Base-by-base conservation (phyloP, 2,329 filamentous ascomycete genomes). In the Pezicula carpinea region DNA sequence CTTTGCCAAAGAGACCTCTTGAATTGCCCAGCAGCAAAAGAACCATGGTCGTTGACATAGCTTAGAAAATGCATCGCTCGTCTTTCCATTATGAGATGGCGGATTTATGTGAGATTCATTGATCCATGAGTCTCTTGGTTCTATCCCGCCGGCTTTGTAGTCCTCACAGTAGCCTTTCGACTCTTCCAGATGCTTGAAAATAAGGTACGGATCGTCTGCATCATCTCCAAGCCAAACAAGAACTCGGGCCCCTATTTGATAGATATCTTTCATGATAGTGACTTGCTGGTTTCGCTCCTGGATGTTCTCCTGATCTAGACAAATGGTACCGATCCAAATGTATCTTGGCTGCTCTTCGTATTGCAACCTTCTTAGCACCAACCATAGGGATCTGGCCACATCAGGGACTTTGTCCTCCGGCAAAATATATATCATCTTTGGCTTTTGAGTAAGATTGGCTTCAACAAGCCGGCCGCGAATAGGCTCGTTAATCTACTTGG, bases 271-370 rank as follows among this genome's bases (percentile, higher is more conserved):
- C 46, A 49, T 49, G 19, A 21, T 19, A 14, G n/a, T 13, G 17
- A 49, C 46, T 26, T 49, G 43, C 3, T 39, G 42, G 11, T 36
- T 40, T 17, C 41, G 42, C 46, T 49, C 46, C 17, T 11, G 21
- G 17, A 39, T 19, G 46, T 45, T 23, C n/a, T 34, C n/a, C 36
- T 49, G 46, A 26, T 49, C 26, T 39, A 49, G 43, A 29, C 46
- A 45, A 4, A 49, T 4, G 2, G 46, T 18, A 29, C 46, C 46
- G 35, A 46, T 32, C 46, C 46, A 49, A 35, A 49, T 14, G 14
- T 36, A 36, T 36, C 34, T 36, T 36, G 14, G 34, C 34, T 36
- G 11, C 11, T 36, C 34, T 36, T 36, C 34, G n/a, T 36, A 36
- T 36, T 14, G 15, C 14, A 36, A 36, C 34, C 34, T 36, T 8